These are phyloP conservation scores for Lasiodiplodia hormozganensis DNA, from an alignment of 2,329 filamentous ascomycete species.

Conservation along the genomic window DNA sequence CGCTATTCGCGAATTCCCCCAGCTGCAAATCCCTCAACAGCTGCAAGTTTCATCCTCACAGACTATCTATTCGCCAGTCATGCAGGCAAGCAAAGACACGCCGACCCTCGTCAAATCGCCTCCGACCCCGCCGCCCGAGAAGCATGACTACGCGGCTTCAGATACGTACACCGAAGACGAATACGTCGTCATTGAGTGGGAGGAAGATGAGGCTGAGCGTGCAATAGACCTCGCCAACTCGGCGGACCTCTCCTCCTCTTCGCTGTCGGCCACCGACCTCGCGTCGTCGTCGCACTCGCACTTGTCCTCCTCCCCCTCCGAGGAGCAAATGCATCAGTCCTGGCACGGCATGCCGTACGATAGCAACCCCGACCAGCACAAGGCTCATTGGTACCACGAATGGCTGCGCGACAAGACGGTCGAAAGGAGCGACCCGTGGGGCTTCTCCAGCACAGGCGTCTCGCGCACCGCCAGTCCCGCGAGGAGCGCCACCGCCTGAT, in stretches of 20 bases:
- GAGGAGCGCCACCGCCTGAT: background rate
- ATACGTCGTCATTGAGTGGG: slow-evolving; percentile 19
- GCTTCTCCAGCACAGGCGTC: slow-evolving; percentile 14
- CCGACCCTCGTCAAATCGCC: background rate
- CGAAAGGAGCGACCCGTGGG: slow-evolving; percentile 10
- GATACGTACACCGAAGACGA: slow-evolving; percentile 24
- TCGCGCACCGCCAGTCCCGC: slow-evolving; percentile 7
- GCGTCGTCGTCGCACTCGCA: background rate
- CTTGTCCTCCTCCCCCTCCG: background rate
- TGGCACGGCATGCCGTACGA: slow-evolving; percentile 1
- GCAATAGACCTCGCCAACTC: slow-evolving; percentile 17
- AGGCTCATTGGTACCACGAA: slow-evolving; percentile 7
- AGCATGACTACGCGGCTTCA: slow-evolving; percentile 12
- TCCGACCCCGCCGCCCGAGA: background rate
- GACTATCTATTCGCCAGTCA: background rate
- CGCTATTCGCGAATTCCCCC: background rate
- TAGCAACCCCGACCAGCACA: background rate
- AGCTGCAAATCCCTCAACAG: background rate
- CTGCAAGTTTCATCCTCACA: background rate
- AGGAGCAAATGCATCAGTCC: background rate
- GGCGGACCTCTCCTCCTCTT: background rate
- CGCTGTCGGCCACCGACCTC: background rate
- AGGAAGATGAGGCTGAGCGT: slow-evolving; percentile 17
- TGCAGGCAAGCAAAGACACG: background rate
- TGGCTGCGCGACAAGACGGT: slow-evolving; percentile 20